These are phyloP conservation scores for Eutreptiella sp. DNA, from an alignment of 208 protist genomes.

Conservation along the genomic window DNA sequence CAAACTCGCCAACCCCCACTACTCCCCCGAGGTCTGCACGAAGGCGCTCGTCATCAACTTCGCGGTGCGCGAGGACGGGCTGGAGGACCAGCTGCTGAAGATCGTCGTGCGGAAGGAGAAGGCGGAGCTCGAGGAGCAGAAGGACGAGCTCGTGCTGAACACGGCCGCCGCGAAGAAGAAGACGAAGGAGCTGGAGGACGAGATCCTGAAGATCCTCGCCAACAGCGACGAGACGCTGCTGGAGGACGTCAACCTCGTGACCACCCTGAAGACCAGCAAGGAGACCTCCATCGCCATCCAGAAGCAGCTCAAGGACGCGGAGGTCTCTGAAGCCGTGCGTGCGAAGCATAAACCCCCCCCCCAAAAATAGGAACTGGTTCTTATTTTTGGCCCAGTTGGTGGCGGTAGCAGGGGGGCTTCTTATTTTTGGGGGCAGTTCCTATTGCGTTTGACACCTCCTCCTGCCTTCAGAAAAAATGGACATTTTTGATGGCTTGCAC, in stretches of 20 bases:
- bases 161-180: conserved; percentile 86
- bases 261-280: conserved; percentile 95
- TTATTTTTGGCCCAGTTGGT: too few species aligned
- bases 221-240: conserved; percentile 85
- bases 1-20: conserved; percentile 92
- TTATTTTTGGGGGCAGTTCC: too few species aligned
- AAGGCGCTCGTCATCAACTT: conserved; percentile 96
- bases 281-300: conserved; percentile 87
- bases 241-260: conserved; percentile 93
- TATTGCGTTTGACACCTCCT: too few species aligned
- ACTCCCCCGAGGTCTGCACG: conserved; percentile 94
- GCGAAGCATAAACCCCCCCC: too few species aligned
- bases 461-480: too few species aligned
- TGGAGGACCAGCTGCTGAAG: conserved; percentile 97
- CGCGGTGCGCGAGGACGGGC: conserved; percentile 91
- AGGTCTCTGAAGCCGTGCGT: too few species aligned
- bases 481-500: too few species aligned
- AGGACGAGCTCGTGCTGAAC: conserved; percentile 88
- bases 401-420: too few species aligned
- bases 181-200: conserved; percentile 93
- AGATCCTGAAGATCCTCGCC: conserved; percentile 89
- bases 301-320: conserved; percentile 76
- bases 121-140: conserved; percentile 94
- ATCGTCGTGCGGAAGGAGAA: conserved; percentile 94
- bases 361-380: too few species aligned